Evolutionary conservation across 2,329 filamentous ascomycete species (phyloP), one percentile per base, ranked within the genome.

Genomic region (Stagonosporopsis rhizophila): DNA sequence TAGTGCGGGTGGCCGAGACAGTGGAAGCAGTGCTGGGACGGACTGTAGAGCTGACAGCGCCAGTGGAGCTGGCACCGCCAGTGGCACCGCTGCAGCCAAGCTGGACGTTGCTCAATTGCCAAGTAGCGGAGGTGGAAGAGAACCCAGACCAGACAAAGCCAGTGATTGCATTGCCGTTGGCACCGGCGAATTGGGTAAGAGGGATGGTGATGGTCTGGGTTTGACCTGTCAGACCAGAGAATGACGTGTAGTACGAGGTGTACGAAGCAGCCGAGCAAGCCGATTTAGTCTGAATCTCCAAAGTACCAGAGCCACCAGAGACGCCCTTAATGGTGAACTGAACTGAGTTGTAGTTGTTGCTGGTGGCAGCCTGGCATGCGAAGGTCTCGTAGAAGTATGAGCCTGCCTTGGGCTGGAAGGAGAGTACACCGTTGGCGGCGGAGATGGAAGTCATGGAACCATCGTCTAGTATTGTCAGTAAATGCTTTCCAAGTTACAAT

Each of bases 361-460:
- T 76, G 15, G 71, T 70, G 17, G 82, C 77, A 35, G 76, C 71
- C 62, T 80, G 76, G 71, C 83, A 85, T 0, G 71, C 63, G 50
- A 85, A 80, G 1, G 78, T 81, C 67, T 83, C 82, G 64, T 85
- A 85, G 59, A 83, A 84, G 72, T 85, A 85, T 12, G 81, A 80
- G 23, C 62, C 65, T 15, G 75, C 64, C 58, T 78, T 81, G 28
- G 81, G 80, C n/a, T 77, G 80, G 70, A 85, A 82, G 7, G 77
- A 78, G 20, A 85, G 76, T 27, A 80, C 77, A 42, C 79, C 79
- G 14, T 72, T 72, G 14, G 73, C 72, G 30, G 74, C 78, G 40
- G 73, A 75, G 67, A 81, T 67, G 66, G 78, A 69, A 59, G 72
- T 73, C 75, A 82, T 83, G 54, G 77, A 75, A 14, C 73, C 78